Conservation (phyloP, 2,329 filamentous ascomycete species). For the Cytospora chrysosperma region DNA sequence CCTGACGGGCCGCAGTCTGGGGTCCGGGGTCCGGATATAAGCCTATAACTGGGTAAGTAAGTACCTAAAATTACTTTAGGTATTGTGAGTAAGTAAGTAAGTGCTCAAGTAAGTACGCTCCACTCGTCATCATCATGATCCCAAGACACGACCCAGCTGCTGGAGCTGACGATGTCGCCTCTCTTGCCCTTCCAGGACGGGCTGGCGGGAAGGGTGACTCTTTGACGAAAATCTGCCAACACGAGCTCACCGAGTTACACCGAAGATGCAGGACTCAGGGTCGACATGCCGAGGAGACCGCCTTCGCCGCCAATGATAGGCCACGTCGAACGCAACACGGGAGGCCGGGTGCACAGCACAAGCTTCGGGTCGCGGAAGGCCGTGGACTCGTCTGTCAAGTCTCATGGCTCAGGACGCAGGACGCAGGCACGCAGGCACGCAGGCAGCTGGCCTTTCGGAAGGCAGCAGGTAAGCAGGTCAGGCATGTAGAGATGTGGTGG, state of each 20-base stretch:
- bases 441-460: not conserved
- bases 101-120: too few relatives aligned
- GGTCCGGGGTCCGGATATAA: not conserved
- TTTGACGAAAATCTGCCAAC: constrained; percentile 2
- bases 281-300: constrained; percentile 2
- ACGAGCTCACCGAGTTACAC: constrained; percentile 15
- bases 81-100: too few relatives aligned
- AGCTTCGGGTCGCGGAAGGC: not conserved
- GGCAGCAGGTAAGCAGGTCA: too few relatives aligned
- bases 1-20: not conserved
- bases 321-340: not conserved
- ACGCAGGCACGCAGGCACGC: not conserved
- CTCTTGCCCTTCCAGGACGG: not conserved
- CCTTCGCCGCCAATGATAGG: constrained; percentile 11
- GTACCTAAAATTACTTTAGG: too few relatives aligned
- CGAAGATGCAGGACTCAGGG: constrained; percentile 7
- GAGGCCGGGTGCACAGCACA: constrained; percentile 3
- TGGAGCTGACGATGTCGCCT: not conserved
- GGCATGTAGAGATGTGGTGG: not conserved
- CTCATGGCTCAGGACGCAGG: not conserved
- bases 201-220: constrained; percentile 4
- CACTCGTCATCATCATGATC: not conserved
- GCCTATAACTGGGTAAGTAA: too few relatives aligned
- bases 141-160: not conserved
- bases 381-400: not conserved